Evolutionary conservation across 140 eudicot species (phyloP).

Genomic region (Senecio squalidus): DNA sequence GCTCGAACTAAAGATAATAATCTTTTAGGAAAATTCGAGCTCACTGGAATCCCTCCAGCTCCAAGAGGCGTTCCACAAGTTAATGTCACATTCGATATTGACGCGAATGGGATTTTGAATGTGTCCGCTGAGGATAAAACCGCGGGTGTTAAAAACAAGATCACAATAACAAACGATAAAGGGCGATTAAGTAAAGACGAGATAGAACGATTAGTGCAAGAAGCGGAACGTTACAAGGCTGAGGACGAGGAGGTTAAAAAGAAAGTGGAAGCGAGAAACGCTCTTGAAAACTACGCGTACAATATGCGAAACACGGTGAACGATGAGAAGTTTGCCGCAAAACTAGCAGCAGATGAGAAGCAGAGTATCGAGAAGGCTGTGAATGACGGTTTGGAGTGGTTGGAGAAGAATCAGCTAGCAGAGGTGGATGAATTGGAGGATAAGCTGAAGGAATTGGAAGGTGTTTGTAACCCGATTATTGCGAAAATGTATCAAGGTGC

Average conservation of each 20-base stretch:
- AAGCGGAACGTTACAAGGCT: constrained; percentile 51
- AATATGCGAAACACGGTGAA: constrained; percentile 50
- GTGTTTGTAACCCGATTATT: constrained; percentile 46
- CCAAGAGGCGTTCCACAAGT: constrained; percentile 58
- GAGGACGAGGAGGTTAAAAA: constrained; percentile 65
- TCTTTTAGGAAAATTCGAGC: constrained; percentile 55
- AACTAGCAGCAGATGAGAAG: constrained; percentile 34
- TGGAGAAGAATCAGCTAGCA: constrained; percentile 49
- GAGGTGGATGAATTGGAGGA: constrained; percentile 60
- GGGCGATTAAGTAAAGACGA: constrained; percentile 59
- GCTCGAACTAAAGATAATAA: constrained; percentile 52
- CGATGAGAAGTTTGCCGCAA: constrained; percentile 47
- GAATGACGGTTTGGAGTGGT: constrained; percentile 43
- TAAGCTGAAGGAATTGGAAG: constrained; percentile 54
- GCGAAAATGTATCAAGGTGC: constrained; percentile 46
- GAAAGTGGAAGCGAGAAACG: constrained; percentile 52
- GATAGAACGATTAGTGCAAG: constrained; percentile 48
- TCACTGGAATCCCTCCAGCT: constrained; percentile 55
- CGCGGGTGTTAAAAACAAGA: constrained; percentile 58
- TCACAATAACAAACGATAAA: constrained; percentile 57
- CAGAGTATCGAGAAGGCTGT: constrained; percentile 43
- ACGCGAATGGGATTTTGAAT: constrained; percentile 51
- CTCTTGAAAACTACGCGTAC: constrained; percentile 48
- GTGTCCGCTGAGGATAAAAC: constrained; percentile 60
- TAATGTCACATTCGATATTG: constrained; percentile 48